Evolutionary conservation across 495 filamentous ascomycete species (phyloP).

Genomic region (Aspergillus kassunensis): DNA sequence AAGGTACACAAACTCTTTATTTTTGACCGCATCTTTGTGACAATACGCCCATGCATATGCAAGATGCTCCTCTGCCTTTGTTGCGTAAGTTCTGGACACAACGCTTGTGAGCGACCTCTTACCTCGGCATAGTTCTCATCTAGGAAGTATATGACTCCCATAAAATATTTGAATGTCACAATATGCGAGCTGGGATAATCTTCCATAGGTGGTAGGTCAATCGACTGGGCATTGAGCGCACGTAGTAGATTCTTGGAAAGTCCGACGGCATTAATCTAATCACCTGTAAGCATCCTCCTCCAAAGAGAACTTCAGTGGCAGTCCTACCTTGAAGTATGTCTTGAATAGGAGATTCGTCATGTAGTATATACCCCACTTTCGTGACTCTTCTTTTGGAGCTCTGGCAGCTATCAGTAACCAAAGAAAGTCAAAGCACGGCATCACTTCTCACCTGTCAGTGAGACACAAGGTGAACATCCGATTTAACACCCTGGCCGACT

Average conservation of each 20-base stretch:
- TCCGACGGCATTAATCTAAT: conserved; percentile 71
- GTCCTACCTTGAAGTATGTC: conserved; percentile 80
- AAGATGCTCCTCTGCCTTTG: conserved; percentile 73
- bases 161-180: conserved; percentile 95
- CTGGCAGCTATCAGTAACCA: conserved; percentile 39
- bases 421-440: conserved; percentile 15
- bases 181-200: conserved; percentile 81
- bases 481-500: conserved; percentile 83
- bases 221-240: conserved; percentile 65
- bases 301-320: not conserved
- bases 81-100: conserved; percentile 14
- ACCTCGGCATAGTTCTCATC: conserved; percentile 86
- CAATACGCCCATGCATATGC: conserved; percentile 75
- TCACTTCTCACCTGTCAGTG: conserved; percentile 68
- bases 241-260: conserved; percentile 87
- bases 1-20: conserved; percentile 63
- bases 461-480: conserved; percentile 84
- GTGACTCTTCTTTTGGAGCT: conserved; percentile 77
- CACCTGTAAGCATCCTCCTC: not conserved
- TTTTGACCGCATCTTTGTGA: conserved; percentile 62
- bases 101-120: conserved; percentile 7
- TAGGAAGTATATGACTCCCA: conserved; percentile 82
- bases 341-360: conserved; percentile 93
- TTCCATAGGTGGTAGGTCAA: conserved; percentile 71
- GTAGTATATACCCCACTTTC: conserved; percentile 97